phyloP scores from a whole-genome alignment of 306 rosid genomes.

The Ormosia emarginata region DNA sequence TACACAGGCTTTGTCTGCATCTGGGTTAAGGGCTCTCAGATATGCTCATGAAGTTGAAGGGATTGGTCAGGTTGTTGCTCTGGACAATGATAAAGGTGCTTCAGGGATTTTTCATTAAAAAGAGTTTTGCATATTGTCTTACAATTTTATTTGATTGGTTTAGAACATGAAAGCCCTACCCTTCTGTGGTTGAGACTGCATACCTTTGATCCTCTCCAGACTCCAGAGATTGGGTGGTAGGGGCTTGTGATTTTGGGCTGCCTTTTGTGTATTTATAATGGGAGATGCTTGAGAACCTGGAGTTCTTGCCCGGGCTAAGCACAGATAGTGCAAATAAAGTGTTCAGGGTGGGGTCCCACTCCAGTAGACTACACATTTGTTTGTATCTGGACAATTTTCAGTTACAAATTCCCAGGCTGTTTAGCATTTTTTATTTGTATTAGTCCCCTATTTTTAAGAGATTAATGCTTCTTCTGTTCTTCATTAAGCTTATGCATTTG shows the following conservation, averaged over 20 bases:
- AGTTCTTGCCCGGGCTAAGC: background rate
- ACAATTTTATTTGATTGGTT: background rate
- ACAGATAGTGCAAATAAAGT: no score
- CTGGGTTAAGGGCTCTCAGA: conserved; percentile 95
- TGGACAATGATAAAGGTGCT: conserved; percentile 88
- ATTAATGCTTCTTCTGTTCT: background rate
- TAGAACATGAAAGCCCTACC: background rate
- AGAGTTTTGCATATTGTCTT: background rate
- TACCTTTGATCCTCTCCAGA: no score
- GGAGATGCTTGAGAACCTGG: background rate
- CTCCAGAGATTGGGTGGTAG: no score
- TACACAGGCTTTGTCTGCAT: conserved; percentile 87
- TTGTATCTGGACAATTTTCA: background rate
- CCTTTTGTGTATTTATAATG: background rate
- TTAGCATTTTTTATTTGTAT: no score
- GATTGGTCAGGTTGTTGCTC: conserved; percentile 89
- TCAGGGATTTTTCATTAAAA: background rate
- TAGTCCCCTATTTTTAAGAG: background rate
- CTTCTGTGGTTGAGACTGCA: background rate
- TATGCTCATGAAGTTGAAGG: conserved; percentile 95
- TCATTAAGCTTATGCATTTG: conserved; percentile 22
- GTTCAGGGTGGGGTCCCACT: no score
- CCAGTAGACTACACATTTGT: background rate
- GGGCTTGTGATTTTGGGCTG: background rate
- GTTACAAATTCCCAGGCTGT: no score